A percentile compares a stretch with the other conserved stretches of the same genome.
phyloP scores from a whole-genome alignment of 306 rosid genomes.

The Dryas alaskensis region DNA sequence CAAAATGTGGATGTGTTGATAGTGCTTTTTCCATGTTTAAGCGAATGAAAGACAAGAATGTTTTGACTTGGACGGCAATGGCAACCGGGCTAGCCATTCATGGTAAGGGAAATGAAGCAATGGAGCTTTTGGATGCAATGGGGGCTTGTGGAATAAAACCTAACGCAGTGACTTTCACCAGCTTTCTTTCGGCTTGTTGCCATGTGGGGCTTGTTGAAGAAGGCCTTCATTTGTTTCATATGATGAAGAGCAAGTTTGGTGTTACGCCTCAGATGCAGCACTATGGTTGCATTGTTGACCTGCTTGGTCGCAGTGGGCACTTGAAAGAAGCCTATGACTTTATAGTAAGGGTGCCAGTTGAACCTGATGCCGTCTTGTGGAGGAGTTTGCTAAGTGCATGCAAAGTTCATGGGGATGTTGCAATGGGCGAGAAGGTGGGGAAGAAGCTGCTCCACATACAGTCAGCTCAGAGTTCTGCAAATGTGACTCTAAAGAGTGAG shows the following conservation, averaged over 20 bases:
- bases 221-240: constrained; percentile 47
- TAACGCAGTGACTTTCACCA: constrained; percentile 46
- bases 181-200: constrained; percentile 64
- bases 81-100: constrained; percentile 72
- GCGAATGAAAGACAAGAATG: constrained; percentile 51
- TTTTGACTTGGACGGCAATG: constrained; percentile 83
- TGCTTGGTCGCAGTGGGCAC: constrained; percentile 67
- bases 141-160: constrained; percentile 52
- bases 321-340: constrained; percentile 61
- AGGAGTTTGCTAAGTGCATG: constrained; percentile 73
- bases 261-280: constrained; percentile 56
- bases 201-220: constrained; percentile 60
- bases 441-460: constrained; percentile 52
- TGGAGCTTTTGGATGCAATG: constrained; percentile 59
- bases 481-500: constrained; percentile 43
- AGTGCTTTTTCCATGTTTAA: constrained; percentile 51
- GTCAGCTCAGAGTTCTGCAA: constrained; percentile 17
- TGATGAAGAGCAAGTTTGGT: constrained; percentile 47
- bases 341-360: constrained; percentile 44
- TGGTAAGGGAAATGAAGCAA: constrained; percentile 60
- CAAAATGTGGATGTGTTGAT: constrained; percentile 68
- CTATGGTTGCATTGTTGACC: constrained; percentile 63
- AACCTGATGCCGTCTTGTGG: constrained; percentile 63
- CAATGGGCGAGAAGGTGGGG: constrained; percentile 79
- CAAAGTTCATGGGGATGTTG: constrained; percentile 57